Evolutionary conservation across 148 eudicot species (phyloP).

Genomic region (Hydrangea macrophylla): DNA sequence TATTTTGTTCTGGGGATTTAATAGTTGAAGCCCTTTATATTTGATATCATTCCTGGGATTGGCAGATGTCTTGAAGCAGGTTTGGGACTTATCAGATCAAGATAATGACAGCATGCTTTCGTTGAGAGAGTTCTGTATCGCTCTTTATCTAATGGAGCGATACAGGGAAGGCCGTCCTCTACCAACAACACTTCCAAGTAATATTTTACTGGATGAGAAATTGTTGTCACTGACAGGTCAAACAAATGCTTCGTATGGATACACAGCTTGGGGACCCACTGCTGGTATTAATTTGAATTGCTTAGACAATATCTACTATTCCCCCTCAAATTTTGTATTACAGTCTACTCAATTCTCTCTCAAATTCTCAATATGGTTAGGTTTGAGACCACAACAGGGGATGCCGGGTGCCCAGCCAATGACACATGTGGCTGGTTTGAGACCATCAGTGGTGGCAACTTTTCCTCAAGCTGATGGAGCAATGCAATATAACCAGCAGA

Average conservation of each 20-base stretch:
- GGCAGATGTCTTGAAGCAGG: constrained; percentile 91
- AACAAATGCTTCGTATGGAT: constrained; percentile 58
- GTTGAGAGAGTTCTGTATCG: constrained; percentile 87
- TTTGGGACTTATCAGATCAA: constrained; percentile 98
- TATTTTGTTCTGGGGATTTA: constrained; percentile 1
- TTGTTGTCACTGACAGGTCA: constrained; percentile 79
- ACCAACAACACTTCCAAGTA: constrained; percentile 80
- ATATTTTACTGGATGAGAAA: constrained; percentile 78
- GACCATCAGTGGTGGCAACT: constrained; percentile 49
- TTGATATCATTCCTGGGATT: constrained; percentile 6
- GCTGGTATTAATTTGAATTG: constrained; percentile 40
- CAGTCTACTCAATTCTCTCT: constrained; percentile 1
- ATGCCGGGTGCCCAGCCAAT: constrained; percentile 45
- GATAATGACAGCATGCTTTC: constrained; percentile 99
- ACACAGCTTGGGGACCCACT: constrained; percentile 62
- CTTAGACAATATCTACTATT: constrained; percentile 1
- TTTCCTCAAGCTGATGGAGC: constrained; percentile 39
- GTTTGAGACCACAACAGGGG: constrained; percentile 71
- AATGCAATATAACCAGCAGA: constrained; percentile 57
- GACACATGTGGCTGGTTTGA: constrained; percentile 50
- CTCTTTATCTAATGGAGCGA: constrained; percentile 93
- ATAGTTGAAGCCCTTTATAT: neutral
- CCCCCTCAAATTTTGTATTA: neutral
- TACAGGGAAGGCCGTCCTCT: constrained; percentile 88
- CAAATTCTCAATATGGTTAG: constrained; percentile 29